Evolutionary conservation across 495 filamentous ascomycete species (phyloP), one percentile per base, ranked within the genome.

Genomic region (Penicillium bialowiezense): DNA sequence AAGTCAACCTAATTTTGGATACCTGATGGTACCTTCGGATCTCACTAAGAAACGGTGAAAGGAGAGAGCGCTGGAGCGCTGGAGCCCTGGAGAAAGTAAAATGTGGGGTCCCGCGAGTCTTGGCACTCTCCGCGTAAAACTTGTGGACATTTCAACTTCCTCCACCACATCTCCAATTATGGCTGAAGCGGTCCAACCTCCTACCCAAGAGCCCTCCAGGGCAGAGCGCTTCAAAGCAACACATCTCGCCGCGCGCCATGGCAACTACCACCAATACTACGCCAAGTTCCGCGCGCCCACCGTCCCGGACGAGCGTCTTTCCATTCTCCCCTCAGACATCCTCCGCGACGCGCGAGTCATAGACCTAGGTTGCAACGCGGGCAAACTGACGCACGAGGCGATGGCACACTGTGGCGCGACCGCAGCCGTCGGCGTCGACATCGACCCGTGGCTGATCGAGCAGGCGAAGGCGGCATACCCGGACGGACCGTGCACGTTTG

Each of bases 161-260:
- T n/a, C n/a, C n/a, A n/a, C n/a, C n/a, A n/a, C n/a, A n/a, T 52
- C 32, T 41, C 50, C 50, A 56, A 62, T 1, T 33, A 62, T 62
- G 59, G 50, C 52, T 44, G 59, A 60, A 52, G 26, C 54, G n/a
- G 31, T 43, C 14, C 41, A 4, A 9, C 34, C 51, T 34, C 15
- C 59, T 48, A 59, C 52, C n/a, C n/a, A n/a, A 47, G 60, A 63
- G 48, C 54, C 52, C 47, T 60, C 60, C 38, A 60, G 36, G 31
- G 60, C 60, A 48, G 60, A 60, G 51, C 60, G 60, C 56, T 63
- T 63, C 57, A 63, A 63, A 63, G 60, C 60, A 24, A 63, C 60
- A 2, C 60, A 63, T 32, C 60, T 63, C 44, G 60, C 56, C 17
- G 60, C 60, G 18, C 60, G 60, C 44, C 54, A 63, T 63, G 60